Base-by-base conservation (phyloP, 208 protist species). In the Acanthamoeba culbertsoni region DNA sequence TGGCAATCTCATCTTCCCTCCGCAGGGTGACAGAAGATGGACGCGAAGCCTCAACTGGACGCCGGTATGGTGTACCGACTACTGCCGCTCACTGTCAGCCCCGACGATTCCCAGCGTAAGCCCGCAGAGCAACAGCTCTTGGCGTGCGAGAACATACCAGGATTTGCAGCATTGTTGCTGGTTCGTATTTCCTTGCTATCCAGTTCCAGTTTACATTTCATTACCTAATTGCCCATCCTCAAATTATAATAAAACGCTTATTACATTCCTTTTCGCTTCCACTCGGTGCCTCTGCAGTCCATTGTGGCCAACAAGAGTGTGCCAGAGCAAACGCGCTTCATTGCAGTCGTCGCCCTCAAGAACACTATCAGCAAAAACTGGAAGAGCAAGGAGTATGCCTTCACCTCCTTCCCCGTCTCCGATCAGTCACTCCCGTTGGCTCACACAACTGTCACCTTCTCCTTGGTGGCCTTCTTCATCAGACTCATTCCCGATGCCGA, bases 361-460 rank as follows among this genome's bases (percentile, higher is more conserved):
- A 92, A 92, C 65, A 28, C 59, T 28, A 40, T 90, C 51, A n/a
- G 28, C 82, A 90, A 90, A 40, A 71, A 71, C 57, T 90, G 82
- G 82, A 90, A 90, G 57, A 45, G 55, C 48, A 40, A 43, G 43
- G 82, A 59, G 82, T 90, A 43, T 18, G 53, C 53, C 12, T n/a
- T 40, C 51, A 14, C 23, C 51, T 59, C 16, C 14, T 59, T 23
- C 2, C 33, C 20, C 42, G 37, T 8, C 48, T 79, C 26, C 42
- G 7, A 7, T n/a, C 63, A 8, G 10, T 42, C 8, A 77, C 7
- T 26, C 37, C 4, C 2, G 40, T 3, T 26, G n/a, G n/a, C n/a
- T n/a, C n/a, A n/a, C n/a, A n/a, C n/a, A n/a, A n/a, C n/a, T n/a
- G n/a, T n/a, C n/a, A n/a, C 20, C 35, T 51, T 20, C 35, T 79